Conservation (phyloP, 768 basidiomycete genomes). For the Lactarius sanguifluus region DNA sequence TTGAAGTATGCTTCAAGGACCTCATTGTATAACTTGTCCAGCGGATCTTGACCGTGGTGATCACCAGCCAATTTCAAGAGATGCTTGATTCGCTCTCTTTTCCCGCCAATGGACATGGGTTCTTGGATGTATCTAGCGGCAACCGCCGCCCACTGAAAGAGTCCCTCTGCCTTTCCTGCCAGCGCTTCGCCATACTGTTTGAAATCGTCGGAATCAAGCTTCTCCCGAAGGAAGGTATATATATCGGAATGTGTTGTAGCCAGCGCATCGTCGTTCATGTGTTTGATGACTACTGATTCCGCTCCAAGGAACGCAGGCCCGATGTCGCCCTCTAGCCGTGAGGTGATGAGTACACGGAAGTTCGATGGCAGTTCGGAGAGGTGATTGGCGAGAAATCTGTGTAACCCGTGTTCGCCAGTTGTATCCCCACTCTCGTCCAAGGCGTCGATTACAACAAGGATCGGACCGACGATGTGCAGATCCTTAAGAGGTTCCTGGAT, state of each 20-base stretch:
- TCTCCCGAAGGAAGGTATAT: neutral
- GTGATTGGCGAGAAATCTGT: neutral
- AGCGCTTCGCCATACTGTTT: neutral
- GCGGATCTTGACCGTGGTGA: neutral
- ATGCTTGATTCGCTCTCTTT: neutral
- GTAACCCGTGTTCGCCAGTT: neutral
- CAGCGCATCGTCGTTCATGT: neutral
- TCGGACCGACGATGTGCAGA: neutral
- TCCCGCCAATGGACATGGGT: neutral
- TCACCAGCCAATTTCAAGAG: neutral
- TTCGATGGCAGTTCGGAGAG: constrained; percentile 1
- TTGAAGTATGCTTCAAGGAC: neutral
- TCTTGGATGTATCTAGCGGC: neutral
- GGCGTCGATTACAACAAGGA: neutral
- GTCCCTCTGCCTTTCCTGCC: neutral
- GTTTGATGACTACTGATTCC: neutral
- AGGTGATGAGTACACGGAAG: constrained; percentile 10
- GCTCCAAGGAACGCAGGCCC: neutral
- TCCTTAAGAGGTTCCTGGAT: neutral
- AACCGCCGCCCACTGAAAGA: constrained; percentile 1
- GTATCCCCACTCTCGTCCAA: constrained; percentile 2
- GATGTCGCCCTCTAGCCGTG: neutral
- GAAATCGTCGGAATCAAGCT: neutral
- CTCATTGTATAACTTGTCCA: neutral
- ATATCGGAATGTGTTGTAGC: neutral